Evolutionary conservation across 73 alveolate species (phyloP), one percentile per base, ranked within the genome.

Genomic region (Chromera velia): DNA sequence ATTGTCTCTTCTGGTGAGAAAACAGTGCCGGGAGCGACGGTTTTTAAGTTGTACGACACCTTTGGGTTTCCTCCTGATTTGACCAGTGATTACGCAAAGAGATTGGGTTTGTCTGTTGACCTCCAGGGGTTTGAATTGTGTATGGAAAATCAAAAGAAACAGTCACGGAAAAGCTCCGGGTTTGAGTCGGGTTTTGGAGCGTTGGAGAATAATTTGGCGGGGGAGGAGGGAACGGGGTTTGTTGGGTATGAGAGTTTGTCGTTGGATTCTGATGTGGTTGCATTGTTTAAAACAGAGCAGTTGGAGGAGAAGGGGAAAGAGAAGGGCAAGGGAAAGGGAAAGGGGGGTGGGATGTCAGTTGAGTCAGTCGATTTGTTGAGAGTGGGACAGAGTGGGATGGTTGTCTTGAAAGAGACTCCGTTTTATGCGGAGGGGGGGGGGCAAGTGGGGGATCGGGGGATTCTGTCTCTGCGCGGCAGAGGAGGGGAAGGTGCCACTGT

Each of bases 61-160:
- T 77, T 70, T 22, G 86, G 86, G 32, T 80, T 80, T 28, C 86
- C 86, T 10, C 19, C 70, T 74, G 86, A 80, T 9, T 33, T 80
- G 46, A 80, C 86, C 0, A 74, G 49, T 49, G 79, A 80, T 31
- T 70, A 70, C 74, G 86, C 86, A 24, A 34, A 45, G 29, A 80
- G 49, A 49, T 7, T 7, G 55, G 55, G 55, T 13, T 13, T 40
- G 22, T 7, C 55, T 13, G 13, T 40, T 13, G 55, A 40, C 55
- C 4, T 13, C 4, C 55, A 40, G 13, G 55, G 55, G 22, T 40
- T 40, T 13, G 55, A 40, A 4, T 13, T 7, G 13, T 40, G 55
- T 13, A 40, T 40, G 55, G n/a, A n/a, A n/a, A n/a, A n/a, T n/a
- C n/a, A n/a, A n/a, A n/a, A n/a, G n/a, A n/a, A n/a, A n/a, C 55